A percentile compares a stretch with the other conserved stretches of the same genome.
These are phyloP conservation scores for Piper longum DNA, from an alignment of 164 flowering plant genomes.

Conservation along the genomic window DNA sequence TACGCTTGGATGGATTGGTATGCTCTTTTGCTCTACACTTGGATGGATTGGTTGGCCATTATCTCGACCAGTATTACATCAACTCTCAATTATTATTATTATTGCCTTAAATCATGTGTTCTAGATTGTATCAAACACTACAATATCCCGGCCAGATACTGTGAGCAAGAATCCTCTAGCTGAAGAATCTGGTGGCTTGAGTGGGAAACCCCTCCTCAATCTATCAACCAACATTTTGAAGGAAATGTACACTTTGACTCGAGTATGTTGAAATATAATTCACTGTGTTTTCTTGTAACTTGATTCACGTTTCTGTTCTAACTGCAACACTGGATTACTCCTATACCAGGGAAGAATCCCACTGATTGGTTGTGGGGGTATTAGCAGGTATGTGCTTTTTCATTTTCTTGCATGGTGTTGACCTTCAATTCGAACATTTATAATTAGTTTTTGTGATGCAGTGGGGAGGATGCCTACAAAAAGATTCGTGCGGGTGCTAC, in stretches of 20 bases:
- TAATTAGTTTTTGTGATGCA: too few relatives aligned
- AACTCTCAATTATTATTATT: not conserved
- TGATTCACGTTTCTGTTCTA: not conserved
- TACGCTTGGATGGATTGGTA: conserved; percentile 96
- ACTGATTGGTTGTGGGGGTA: conserved; percentile 89
- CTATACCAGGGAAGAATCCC: conserved; percentile 72
- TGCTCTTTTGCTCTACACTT: not conserved
- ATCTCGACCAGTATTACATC: not conserved
- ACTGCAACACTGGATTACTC: not conserved
- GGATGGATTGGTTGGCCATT: not conserved
- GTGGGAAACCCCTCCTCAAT: conserved; percentile 83
- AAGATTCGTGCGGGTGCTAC: conserved; percentile 1
- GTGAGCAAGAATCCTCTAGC: conserved; percentile 45
- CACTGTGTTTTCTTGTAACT: not conserved
- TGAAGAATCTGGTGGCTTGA: conserved; percentile 79
- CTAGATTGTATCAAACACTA: conserved; percentile 93
- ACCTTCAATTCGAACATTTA: too few relatives aligned
- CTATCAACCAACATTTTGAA: conserved; percentile 66
- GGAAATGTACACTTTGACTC: conserved; percentile 85
- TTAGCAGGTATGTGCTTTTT: conserved; percentile 53
- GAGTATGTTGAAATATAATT: conserved; percentile 33
- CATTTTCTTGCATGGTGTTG: not conserved
- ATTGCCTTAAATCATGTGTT: not conserved
- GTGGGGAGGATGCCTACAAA: not conserved
- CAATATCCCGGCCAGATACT: conserved; percentile 81